A percentile compares a stretch with the other conserved stretches of the same genome.
Evolutionary conservation across 2,329 filamentous ascomycete species (phyloP).

Genomic region (Xylariaceae sp.): DNA sequence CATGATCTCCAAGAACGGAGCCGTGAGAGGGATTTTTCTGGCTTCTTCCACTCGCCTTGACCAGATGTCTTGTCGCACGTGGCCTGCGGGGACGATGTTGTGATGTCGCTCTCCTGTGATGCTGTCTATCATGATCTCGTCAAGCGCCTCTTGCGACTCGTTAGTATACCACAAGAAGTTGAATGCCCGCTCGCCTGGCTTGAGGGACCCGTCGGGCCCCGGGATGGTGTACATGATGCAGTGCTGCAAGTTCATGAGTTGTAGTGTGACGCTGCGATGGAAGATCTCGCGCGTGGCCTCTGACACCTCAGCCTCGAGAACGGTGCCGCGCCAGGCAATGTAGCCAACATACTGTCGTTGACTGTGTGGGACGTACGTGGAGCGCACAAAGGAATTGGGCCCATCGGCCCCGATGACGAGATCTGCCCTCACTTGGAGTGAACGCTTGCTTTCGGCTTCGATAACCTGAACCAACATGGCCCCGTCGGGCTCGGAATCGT

Average conservation of each 20-base stretch:
- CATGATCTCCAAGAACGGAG: slow-evolving; percentile 10
- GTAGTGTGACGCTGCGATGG: neutral
- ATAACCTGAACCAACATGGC: neutral
- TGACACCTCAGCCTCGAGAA: slow-evolving; percentile 9
- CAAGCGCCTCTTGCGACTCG: neutral
- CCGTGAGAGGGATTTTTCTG: neutral
- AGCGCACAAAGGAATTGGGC: slow-evolving; percentile 7
- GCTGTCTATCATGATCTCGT: slow-evolving; percentile 8
- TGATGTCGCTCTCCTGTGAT: slow-evolving; percentile 7
- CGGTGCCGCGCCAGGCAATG: slow-evolving; percentile 15
- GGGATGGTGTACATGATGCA: slow-evolving; percentile 14
- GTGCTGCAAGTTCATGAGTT: slow-evolving; percentile 6
- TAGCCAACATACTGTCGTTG: slow-evolving; percentile 12
- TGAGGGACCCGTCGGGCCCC: slow-evolving; percentile 3
- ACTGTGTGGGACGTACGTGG: slow-evolving; percentile 7
- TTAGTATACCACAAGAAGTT: slow-evolving; percentile 19
- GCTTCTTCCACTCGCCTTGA: neutral
- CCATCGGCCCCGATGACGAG: slow-evolving; percentile 15
- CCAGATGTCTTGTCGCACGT: slow-evolving; percentile 5
- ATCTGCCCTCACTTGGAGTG: slow-evolving; percentile 1
- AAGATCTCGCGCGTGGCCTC: slow-evolving; percentile 2
- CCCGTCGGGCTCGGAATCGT: neutral
- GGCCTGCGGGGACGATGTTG: slow-evolving; percentile 3
- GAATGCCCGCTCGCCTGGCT: slow-evolving; percentile 6
- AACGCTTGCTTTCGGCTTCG: neutral